Evolutionary conservation across 2,329 filamentous ascomycete genomes (phyloP).

Genomic region (Talaromyces sp.): DNA sequence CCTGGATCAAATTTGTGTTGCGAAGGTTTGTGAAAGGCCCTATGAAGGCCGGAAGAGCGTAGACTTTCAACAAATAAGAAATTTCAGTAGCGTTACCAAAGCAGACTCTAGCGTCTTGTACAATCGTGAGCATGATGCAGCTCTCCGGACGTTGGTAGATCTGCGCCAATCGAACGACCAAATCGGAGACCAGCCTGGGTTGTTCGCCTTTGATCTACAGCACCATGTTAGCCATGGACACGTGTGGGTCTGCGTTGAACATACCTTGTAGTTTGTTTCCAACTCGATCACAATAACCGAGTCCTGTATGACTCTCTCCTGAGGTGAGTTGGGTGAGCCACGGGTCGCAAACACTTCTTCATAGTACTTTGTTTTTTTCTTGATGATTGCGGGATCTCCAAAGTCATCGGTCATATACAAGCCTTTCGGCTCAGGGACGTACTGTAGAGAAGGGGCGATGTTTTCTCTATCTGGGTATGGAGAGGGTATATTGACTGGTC

Average conservation of each 20-base stretch:
- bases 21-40: constrained; percentile 77
- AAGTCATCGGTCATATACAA: constrained; percentile 15
- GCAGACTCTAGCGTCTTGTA: constrained; percentile 73
- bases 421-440: constrained; percentile 18
- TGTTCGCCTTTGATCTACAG: constrained; percentile 69
- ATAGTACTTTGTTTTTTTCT: constrained; percentile 32
- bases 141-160: constrained; percentile 75
- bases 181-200: constrained; percentile 71
- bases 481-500: constrained; percentile 20
- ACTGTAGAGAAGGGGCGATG: constrained; percentile 8
- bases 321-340: constrained; percentile 39
- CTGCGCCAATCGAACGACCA: constrained; percentile 72
- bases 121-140: constrained; percentile 74
- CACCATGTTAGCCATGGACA: constrained; percentile 20
- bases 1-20: constrained; percentile 75
- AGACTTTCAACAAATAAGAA: constrained; percentile 76
- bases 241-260: constrained; percentile 26
- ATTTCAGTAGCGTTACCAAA: constrained; percentile 76
- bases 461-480: constrained; percentile 29
- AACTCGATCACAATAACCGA: constrained; percentile 66
- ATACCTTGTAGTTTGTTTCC: constrained; percentile 65
- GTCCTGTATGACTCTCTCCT: constrained; percentile 56
- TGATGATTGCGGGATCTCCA: constrained; percentile 19
- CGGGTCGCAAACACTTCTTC: constrained; percentile 43
- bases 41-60: constrained; percentile 68